Base-by-base conservation (phyloP, 805 yeast genomes). In the Candida hispaniensis region DNA sequence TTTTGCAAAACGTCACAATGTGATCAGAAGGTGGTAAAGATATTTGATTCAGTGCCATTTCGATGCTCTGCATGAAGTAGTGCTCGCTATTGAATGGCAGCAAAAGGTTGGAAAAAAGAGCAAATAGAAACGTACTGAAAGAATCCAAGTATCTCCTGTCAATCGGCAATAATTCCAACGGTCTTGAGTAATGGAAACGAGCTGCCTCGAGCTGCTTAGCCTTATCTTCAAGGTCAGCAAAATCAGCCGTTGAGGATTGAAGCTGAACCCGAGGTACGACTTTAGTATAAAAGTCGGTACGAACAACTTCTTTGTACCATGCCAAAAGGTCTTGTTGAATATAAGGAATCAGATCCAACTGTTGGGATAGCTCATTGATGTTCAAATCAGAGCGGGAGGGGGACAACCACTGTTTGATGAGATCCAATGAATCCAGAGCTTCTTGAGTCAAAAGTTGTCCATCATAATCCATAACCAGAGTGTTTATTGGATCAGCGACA, bases 251-350 rank as follows among this genome's bases (percentile, higher is more conserved):
- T n/a, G n/a, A n/a, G n/a, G n/a, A n/a, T n/a, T n/a, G n/a, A 14
- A 34, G 14, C 19, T 16, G 34, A 14, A 38, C 10, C 17, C 16
- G 11, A 7, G 45, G 41, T 8, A 26, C 27, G n/a, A 38, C 44
- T 18, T 14, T 26, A 18, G 38, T 27, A 18, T 30, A 16, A 15
- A 41, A 42, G 17, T 42, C 41, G 4, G 23, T 28, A 7, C 34
- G 24, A 5, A 42, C 39, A 6, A 33, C 28, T 12, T 36, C 38
- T 13, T 27, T 24, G 30, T 39, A 39, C 36, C 36, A 32, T 17
- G n/a, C 18, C 18, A 32, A 23, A 1, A 32, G 27, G 6, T 25
- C 33, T 7, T 24, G 12, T 11, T 26, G 24, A 14, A 26, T 18
- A 15, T 26, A 10, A 8, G 38, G 38, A 18, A 32, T 23, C 14